A percentile compares a stretch with the other conserved stretches of the same genome.
Evolutionary conservation across 192 early-diverging fungal genomes (phyloP).

Genomic region (Dispira simplex): DNA sequence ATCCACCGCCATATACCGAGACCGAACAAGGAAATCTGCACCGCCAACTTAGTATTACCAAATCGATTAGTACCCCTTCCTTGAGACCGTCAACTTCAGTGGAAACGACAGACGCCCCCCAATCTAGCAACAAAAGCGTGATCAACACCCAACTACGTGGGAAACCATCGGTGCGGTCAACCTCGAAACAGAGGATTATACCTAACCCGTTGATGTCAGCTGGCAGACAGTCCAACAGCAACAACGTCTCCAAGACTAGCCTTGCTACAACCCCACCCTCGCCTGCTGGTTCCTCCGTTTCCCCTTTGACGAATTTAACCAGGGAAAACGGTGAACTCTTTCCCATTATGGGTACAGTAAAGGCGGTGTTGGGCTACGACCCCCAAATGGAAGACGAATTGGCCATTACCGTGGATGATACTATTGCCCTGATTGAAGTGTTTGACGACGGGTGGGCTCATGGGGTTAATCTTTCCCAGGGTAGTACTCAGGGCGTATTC

Average conservation of each 20-base stretch:
- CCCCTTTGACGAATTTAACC: not conserved
- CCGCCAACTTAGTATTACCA: not conserved
- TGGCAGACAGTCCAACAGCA: not conserved
- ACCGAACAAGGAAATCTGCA: not conserved
- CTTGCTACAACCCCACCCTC: not conserved
- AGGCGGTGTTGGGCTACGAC: not conserved
- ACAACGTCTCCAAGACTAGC: not conserved
- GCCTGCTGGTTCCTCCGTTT: not conserved
- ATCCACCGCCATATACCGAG: not conserved
- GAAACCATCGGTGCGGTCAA: no score
- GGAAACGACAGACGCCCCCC: no score
- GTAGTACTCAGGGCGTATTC: conserved; percentile 3
- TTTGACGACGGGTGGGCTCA: conserved; percentile 10
- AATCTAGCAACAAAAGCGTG: no score
- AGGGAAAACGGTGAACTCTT: not conserved
- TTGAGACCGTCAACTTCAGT: no score
- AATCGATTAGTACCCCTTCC: no score
- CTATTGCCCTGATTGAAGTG: not conserved
- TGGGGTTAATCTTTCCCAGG: conserved; percentile 8
- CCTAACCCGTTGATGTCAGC: not conserved
- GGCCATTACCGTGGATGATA: not conserved
- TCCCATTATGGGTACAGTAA: not conserved
- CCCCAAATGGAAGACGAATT: conserved; percentile 9
- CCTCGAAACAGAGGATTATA: no score
- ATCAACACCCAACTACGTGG: no score